Evolutionary conservation across 257 asterid genomes (phyloP), one percentile per base, ranked within the genome.

Genomic region (Petunia axillaris): DNA sequence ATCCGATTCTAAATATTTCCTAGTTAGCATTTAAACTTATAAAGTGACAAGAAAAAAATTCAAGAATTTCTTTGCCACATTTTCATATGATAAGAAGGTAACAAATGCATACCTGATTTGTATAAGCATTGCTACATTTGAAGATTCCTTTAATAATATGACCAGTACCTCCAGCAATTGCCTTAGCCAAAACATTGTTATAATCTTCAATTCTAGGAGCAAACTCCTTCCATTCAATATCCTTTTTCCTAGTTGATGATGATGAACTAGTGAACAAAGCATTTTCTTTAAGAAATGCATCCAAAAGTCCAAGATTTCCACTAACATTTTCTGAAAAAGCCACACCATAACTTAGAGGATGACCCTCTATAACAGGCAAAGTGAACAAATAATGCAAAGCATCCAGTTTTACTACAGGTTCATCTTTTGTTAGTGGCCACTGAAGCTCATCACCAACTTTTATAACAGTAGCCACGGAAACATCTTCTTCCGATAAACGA

Each of bases 91-190:
- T 55, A 66, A 41, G 1, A 15, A 68, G 40, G 41, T 2, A 46
- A 44, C 2, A 67, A 44, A 1, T 3, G 4, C 44, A 71, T 70
- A 92, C 98, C 97, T 91, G 90, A 76, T 91, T 92, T 43, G 89
- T 79, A 71, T 94, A 91, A 81, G 92, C 94, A 83, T 91, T 92
- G 90, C 94, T 90, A 82, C 92, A 86, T 81, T 73, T 89, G 85
- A 94, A 93, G 40, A 92, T 91, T 11, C 97, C 97, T 85, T 87
- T 90, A 8, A 92, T 95, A 84, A 92, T 88, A 64, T 91, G 91
- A 1, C 98, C 98, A 0, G 97, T 94, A 36, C 98, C 98, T 52
- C 90, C 91, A 0, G 97, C 97, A 64, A 94, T 94, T 1, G 98
- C 98, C 86, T 87, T 94, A 0, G 91, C 97, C 89, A 94, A 80